Conservation (phyloP, 768 basidiomycete genomes). For the Paxillus ammoniavirescens region DNA sequence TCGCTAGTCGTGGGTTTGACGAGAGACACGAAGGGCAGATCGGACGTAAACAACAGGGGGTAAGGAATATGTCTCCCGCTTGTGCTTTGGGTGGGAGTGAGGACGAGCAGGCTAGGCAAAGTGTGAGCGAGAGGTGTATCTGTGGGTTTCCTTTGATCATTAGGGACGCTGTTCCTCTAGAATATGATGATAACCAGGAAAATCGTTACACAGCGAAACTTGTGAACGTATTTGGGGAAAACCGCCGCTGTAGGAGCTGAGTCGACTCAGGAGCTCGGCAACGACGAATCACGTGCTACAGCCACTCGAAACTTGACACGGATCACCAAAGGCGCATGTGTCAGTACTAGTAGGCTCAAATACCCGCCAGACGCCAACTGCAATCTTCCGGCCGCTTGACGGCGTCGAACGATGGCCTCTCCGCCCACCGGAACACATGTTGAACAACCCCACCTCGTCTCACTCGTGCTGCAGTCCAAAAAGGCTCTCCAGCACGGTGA, state of each 20-base stretch:
- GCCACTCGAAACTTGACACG: slow-evolving; percentile 1
- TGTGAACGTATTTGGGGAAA: too few species aligned
- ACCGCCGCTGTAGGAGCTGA: too few species aligned
- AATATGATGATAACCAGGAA: background rate
- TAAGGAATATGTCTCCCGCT: slow-evolving; percentile 40
- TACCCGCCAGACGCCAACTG: background rate
- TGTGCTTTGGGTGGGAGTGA: slow-evolving; percentile 44
- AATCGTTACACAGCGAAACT: too few species aligned
- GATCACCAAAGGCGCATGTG: background rate
- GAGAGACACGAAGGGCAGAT: slow-evolving; percentile 63
- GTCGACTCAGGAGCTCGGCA: background rate
- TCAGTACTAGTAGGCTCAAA: too few species aligned
- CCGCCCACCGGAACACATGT: slow-evolving; percentile 10
- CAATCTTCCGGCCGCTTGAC: background rate
- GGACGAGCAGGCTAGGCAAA: slow-evolving; percentile 63
- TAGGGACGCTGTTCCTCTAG: background rate
- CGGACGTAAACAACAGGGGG: slow-evolving; percentile 60
- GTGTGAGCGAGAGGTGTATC: slow-evolving; percentile 10
- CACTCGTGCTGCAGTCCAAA: slow-evolving; percentile 78
- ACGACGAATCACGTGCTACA: background rate
- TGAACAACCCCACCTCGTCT: slow-evolving; percentile 64
- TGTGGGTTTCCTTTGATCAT: background rate
- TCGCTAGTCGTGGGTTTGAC: slow-evolving; percentile 58
- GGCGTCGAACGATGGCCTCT: slow-evolving; percentile 17
- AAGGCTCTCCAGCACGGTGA: slow-evolving; percentile 79